phyloP scores from a whole-genome alignment of 2,329 filamentous ascomycete genomes.

The Calonectria hawksworthii region DNA sequence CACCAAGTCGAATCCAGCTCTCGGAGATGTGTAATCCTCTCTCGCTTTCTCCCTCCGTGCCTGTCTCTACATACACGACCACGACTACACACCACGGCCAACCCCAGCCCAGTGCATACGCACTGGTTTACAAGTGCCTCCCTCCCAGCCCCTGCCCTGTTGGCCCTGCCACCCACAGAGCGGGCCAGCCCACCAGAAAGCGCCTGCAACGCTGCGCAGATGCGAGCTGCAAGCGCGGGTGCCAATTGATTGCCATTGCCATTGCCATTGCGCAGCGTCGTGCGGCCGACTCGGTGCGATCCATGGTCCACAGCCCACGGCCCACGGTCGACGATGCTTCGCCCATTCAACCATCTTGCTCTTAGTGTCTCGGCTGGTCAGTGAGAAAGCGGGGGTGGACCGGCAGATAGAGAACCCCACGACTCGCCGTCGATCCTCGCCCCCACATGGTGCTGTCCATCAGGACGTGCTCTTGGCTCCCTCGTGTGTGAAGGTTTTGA shows the following conservation, averaged over 20 bases:
- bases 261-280: background rate
- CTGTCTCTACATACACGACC: background rate
- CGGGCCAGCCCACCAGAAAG: constrained; percentile 18
- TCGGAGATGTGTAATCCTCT: background rate
- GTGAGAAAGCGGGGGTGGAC: constrained; percentile 19
- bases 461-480: background rate
- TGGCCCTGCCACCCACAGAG: background rate
- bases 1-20: background rate
- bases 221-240: background rate
- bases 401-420: background rate
- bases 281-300: background rate
- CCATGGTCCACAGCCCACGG: background rate
- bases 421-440: constrained; percentile 10
- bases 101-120: background rate
- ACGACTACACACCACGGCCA: background rate
- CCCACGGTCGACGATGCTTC: background rate
- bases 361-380: constrained; percentile 7
- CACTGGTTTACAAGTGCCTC: background rate
- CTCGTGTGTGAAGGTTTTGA: constrained; percentile 6
- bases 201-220: constrained; percentile 26
- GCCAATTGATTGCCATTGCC: background rate
- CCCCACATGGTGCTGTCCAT: background rate
- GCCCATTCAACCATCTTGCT: background rate
- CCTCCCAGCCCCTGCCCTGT: background rate
- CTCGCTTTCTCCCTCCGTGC: background rate